phyloP scores from a whole-genome alignment of 2,329 filamentous ascomycete species.

The Colletotrichum sp. region DNA sequence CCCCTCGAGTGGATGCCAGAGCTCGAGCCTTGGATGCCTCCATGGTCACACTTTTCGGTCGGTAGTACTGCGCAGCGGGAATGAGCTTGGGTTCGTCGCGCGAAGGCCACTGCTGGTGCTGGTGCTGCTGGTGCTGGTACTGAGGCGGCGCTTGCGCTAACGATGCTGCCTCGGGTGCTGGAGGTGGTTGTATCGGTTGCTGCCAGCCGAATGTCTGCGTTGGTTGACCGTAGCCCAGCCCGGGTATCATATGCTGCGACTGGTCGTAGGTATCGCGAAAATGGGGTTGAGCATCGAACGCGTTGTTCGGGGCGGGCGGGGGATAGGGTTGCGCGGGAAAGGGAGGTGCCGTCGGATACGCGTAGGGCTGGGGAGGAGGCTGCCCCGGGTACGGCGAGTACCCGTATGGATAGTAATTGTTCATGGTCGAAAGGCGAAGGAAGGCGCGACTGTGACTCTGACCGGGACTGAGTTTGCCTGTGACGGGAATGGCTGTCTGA shows the following conservation, averaged over 20 bases:
- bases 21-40: slow-evolving; percentile 16
- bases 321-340: slow-evolving; percentile 1
- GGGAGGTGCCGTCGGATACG: slow-evolving; percentile 6
- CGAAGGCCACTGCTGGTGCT: slow-evolving; percentile 4
- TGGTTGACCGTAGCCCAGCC: slow-evolving; percentile 23
- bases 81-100: slow-evolving; percentile 22
- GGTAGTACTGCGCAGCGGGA: slow-evolving; percentile 21
- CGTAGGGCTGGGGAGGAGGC: slow-evolving; percentile 11
- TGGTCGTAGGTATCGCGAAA: slow-evolving; percentile 20
- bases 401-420: slow-evolving; percentile 45
- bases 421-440: slow-evolving; percentile 24
- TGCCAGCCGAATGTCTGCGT: slow-evolving; percentile 2
- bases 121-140: not conserved
- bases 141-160: not conserved
- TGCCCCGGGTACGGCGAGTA: slow-evolving; percentile 36
- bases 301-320: not conserved
- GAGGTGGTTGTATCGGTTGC: not conserved
- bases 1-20: not conserved
- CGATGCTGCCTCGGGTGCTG: not conserved
- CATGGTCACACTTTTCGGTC: slow-evolving; percentile 15
- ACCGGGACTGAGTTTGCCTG: not conserved
- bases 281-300: not conserved
- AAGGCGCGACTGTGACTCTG: not conserved
- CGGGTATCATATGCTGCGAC: slow-evolving; percentile 28
- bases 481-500: not conserved